Percentiles rank a stretch among this genome's conserved stretches.
Evolutionary conservation across 139 green algal species (phyloP).

Genomic region (Zygnema cylindricum): DNA sequence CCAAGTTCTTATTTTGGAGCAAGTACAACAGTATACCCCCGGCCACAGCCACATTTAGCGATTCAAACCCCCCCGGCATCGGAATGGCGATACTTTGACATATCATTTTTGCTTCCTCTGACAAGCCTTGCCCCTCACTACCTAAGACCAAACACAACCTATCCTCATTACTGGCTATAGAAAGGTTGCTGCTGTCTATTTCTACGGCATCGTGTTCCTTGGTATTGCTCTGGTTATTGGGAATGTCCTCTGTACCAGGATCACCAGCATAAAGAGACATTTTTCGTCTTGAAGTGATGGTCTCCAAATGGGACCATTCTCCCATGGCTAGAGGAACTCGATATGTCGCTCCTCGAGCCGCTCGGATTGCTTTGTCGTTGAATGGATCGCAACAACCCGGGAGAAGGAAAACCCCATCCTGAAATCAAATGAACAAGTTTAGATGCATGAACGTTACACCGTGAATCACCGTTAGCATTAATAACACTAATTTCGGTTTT

Average conservation of each 20-base stretch:
- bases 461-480: too few species aligned
- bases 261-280: conserved; percentile 10
- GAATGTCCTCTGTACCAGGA: not conserved
- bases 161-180: not conserved
- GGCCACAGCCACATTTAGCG: conserved; percentile 64
- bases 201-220: not conserved
- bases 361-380: conserved; percentile 65
- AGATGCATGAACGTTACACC: too few species aligned
- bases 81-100: conserved; percentile 54
- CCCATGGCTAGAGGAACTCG: conserved; percentile 18
- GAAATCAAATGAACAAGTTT: too few species aligned
- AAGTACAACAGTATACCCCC: conserved; percentile 65
- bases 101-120: conserved; percentile 10
- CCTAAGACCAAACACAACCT: conserved; percentile 61
- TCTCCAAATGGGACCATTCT: conserved; percentile 40
- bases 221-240: not conserved
- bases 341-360: conserved; percentile 42
- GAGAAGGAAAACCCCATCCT: conserved; percentile 58
- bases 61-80: conserved; percentile 63
- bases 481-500: too few species aligned
- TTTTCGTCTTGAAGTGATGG: not conserved
- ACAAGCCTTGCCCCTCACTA: conserved; percentile 61
- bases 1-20: conserved; percentile 44
- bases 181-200: not conserved
- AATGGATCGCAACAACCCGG: conserved; percentile 63